Evolutionary conservation across 225 moss, liverwort and hornwort genomes (phyloP).

Genomic region (Lunularia cruciata): DNA sequence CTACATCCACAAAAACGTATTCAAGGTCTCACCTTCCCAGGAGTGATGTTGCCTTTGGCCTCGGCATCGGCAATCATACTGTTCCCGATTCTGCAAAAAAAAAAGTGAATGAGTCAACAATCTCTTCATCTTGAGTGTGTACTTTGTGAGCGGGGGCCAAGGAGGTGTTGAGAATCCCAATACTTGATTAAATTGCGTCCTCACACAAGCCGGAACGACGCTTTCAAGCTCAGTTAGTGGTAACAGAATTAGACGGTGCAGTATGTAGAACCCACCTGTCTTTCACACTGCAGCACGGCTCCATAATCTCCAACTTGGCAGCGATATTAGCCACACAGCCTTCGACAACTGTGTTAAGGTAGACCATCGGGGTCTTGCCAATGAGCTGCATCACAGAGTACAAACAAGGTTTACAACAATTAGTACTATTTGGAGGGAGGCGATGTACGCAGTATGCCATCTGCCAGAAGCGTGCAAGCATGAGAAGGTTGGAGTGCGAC

Average conservation of each 20-base stretch:
- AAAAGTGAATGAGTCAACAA: not conserved
- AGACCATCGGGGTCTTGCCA: slow-evolving; percentile 98
- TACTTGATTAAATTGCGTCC: not conserved
- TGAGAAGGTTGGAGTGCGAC: no score
- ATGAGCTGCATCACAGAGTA: no score
- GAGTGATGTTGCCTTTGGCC: slow-evolving; percentile 71
- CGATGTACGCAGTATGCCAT: no score
- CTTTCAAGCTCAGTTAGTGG: not conserved
- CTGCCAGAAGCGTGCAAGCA: no score
- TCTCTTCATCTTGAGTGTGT: no score
- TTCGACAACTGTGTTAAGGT: slow-evolving; percentile 78
- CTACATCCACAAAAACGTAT: not conserved
- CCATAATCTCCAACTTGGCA: slow-evolving; percentile 98
- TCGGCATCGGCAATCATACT: slow-evolving; percentile 98
- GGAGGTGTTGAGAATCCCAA: no score
- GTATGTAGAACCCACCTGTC: slow-evolving; percentile 59
- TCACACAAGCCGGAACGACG: not conserved
- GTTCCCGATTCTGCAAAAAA: slow-evolving; percentile 75
- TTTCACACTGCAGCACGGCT: slow-evolving; percentile 97
- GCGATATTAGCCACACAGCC: slow-evolving; percentile 85
- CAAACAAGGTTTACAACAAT: no score
- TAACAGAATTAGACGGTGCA: no score
- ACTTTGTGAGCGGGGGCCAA: not conserved
- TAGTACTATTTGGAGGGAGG: no score
- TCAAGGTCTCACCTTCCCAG: slow-evolving; percentile 68